These are phyloP conservation scores for Pistacia integerrima DNA, from an alignment of 345 rosid genomes.

Conservation along the genomic window DNA sequence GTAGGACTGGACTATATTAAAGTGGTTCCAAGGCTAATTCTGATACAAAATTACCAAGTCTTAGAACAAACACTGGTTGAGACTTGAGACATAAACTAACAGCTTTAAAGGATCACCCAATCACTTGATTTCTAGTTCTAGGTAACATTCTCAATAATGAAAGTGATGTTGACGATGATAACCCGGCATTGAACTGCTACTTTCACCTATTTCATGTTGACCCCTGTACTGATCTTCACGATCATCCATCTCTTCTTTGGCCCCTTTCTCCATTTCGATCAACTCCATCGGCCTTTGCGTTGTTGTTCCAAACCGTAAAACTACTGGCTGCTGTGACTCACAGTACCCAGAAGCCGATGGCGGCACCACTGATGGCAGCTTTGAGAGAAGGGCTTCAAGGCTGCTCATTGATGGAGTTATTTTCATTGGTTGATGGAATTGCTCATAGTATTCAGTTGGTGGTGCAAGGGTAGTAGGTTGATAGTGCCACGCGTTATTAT, in stretches of 20 bases:
- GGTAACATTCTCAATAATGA: slow-evolving; percentile 10
- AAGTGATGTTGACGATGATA: slow-evolving; percentile 35
- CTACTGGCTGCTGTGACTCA: slow-evolving; percentile 24
- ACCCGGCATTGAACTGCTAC: slow-evolving; percentile 44
- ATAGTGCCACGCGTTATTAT: slow-evolving; percentile 48
- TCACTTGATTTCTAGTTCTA: too few relatives aligned
- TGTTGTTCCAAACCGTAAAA: slow-evolving; percentile 21
- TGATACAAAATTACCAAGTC: too few relatives aligned
- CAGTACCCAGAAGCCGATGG: slow-evolving; percentile 35
- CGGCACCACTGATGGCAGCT: slow-evolving; percentile 90
- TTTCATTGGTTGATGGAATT: slow-evolving; percentile 52
- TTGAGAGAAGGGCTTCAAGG: slow-evolving; percentile 92
- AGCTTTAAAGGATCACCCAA: too few relatives aligned
- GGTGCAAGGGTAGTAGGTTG: slow-evolving; percentile 38
- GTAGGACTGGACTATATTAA: too few relatives aligned
- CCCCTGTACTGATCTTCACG: slow-evolving; percentile 14
- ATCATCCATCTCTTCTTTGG: slow-evolving; percentile 55
- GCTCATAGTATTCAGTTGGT: slow-evolving; percentile 43
- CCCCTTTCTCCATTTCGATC: slow-evolving; percentile 30
- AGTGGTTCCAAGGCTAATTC: too few relatives aligned
- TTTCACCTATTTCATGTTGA: slow-evolving; percentile 43
- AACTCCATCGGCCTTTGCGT: slow-evolving; percentile 25
- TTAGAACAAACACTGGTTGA: too few relatives aligned
- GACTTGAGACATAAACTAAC: too few relatives aligned
- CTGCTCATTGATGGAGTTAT: slow-evolving; percentile 95